Evolutionary conservation across 2,329 filamentous ascomycete genomes (phyloP), one percentile per base, ranked within the genome.

Genomic region (Periconia sp.): DNA sequence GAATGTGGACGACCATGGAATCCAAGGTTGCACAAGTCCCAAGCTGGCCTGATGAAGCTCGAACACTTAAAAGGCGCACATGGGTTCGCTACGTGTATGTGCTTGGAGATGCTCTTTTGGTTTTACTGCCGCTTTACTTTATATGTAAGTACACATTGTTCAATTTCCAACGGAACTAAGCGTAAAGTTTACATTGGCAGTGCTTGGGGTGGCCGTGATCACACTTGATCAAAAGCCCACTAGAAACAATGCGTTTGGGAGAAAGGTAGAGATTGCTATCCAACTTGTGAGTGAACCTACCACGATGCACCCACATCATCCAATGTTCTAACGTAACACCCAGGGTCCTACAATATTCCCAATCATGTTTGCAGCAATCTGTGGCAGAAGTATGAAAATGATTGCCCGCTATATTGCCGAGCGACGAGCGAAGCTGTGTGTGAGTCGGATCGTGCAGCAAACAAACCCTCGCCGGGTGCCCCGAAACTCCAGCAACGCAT

Each of bases 291-390:
- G 23, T 49, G 42, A 14, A 42, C 37, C 6, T n/a, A 11, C 31
- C 23, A 14, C 20, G 9, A 5, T 13, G 30, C 19, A 35, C 13
- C 40, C 2, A 54, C 20, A 37, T 37, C 15, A 3, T 27, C 19
- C 10, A 14, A 2, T 35, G 23, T 27, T 27, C 23, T 27, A 27
- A 27, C 8, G 23, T 27, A 27, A 27, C 23, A 27, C 23, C 27
- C 33, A 70, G 64, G 65, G 69, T 15, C 72, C 72, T 2, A 73
- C 72, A 0, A 50, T 75, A 10, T 74, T 71, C 33, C 72, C 72
- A 0, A 72, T 75, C 13, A 30, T 73, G 0, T 74, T 74, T 40
- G 70, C 72, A 0, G 71, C 72, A 0, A 68, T 75, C 0, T 58
- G 52, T 27, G 71, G 71, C 1, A 56, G 68, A 10, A 71, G 70